phyloP scores from a whole-genome alignment of 2,329 filamentous ascomycete species.

The Sporothrix protearum region DNA sequence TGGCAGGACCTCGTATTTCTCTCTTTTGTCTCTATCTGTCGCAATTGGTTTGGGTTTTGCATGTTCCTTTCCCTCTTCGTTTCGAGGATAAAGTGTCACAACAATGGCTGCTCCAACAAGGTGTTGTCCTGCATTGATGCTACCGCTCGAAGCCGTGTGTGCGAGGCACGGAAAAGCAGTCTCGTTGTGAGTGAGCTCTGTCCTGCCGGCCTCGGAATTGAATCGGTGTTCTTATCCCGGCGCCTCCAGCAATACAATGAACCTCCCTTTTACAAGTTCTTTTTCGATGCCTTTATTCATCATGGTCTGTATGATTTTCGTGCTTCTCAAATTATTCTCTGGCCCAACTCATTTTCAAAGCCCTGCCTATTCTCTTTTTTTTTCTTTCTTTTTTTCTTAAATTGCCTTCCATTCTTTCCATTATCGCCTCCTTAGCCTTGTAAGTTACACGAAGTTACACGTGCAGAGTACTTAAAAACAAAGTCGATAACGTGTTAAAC shows the following conservation, averaged over 20 bases:
- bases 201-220: background rate
- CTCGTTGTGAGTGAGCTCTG: background rate
- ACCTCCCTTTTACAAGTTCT: background rate
- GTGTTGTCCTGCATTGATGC: background rate
- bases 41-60: background rate
- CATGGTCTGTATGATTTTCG: background rate
- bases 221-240: background rate
- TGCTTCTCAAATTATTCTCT: background rate
- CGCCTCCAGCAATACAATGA: background rate
- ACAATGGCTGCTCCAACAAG: background rate
- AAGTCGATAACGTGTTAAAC: background rate
- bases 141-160: background rate
- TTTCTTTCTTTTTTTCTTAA: background rate
- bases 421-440: background rate
- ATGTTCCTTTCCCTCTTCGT: background rate
- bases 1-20: background rate
- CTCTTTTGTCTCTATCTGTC: background rate
- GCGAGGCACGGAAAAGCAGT: background rate
- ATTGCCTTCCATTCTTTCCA: background rate
- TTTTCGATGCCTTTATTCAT: background rate
- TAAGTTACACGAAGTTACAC: too few species aligned
- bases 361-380: background rate
- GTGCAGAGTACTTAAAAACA: too few species aligned
- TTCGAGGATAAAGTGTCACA: background rate
- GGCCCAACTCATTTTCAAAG: background rate